Evolutionary conservation across 192 early-diverging fungal genomes (phyloP), one percentile per base, ranked within the genome.

Genomic region (Backusella circina): DNA sequence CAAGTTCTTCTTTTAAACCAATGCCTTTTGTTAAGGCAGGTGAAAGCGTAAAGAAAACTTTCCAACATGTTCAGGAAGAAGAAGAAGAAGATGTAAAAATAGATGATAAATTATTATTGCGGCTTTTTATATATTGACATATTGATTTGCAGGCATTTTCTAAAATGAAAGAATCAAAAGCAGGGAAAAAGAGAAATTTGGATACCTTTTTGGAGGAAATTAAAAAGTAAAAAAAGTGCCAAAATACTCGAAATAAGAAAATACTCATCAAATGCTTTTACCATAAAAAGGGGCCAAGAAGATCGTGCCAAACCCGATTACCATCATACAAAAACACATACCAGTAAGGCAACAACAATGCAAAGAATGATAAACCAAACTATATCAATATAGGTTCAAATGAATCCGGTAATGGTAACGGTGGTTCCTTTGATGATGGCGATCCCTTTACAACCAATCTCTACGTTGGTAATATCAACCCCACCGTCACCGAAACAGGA

Each of bases 131-230:
- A 15, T 71, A 50, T 18, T 16, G 28, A 39, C n/a, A 70, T 21
- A 47, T 44, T n/a, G 44, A 3, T 16, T 9, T 32, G 21, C 18
- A 51, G 70, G 70, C 44, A 21, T 69, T 66, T 33, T 26, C 21
- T 15, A 50, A 31, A n/a, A 50, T 81, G 15, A 76, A 78, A 6
- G 82, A 85, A 28, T 73, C 82, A 21, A 89, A 88, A 41, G 73
- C 85, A 26, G 85, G 82, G 54, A 87, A 86, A 74, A 95, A 93
- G 80, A 91, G 95, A 65, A 91, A 95, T 51, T 77, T 97, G 72
- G 95, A 96, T 74, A 78, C 88, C 28, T 96, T 96, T 66, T 78
- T 96, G 35, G 92, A 95, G 74, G 95, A 96, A 71, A 84, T 97
- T 39, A 95, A 95, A 83, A 80, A 82, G 88, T 88, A 82, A 18